phyloP scores from a whole-genome alignment of 306 rosid species.

The Prinsepia uniflora region DNA sequence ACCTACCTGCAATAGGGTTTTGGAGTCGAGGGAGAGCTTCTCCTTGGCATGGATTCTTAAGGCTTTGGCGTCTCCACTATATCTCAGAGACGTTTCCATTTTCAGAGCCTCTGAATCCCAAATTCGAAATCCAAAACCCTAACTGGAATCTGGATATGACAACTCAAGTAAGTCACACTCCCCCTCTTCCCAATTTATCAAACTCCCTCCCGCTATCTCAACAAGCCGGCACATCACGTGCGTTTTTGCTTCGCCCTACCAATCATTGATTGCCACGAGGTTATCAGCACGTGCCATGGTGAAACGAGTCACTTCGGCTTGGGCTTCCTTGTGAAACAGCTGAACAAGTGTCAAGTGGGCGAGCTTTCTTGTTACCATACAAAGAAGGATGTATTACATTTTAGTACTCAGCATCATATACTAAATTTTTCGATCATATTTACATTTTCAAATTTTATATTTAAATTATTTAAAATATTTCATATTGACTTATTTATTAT shows the following conservation, averaged over 20 bases:
- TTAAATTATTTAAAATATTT: no score
- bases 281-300: background rate
- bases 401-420: no score
- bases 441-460: no score
- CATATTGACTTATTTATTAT: no score
- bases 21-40: constrained; percentile 56
- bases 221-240: background rate
- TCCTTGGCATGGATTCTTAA: constrained; percentile 72
- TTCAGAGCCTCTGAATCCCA: background rate
- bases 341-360: background rate
- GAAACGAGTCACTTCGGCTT: background rate
- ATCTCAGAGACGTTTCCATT: constrained; percentile 92
- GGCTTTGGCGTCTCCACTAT: constrained; percentile 57
- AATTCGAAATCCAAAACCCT: background rate
- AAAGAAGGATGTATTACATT: no score
- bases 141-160: background rate
- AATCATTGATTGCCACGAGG: background rate
- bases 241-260: background rate
- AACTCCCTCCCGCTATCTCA: background rate
- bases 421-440: no score
- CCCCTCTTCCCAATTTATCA: background rate
- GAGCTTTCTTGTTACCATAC: background rate
- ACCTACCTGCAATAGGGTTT: constrained; percentile 61
- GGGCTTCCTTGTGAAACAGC: no score
- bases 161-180: background rate